phyloP scores from a whole-genome alignment of 1,139 yeast species.

The Blastobotrys arbuscula region DNA sequence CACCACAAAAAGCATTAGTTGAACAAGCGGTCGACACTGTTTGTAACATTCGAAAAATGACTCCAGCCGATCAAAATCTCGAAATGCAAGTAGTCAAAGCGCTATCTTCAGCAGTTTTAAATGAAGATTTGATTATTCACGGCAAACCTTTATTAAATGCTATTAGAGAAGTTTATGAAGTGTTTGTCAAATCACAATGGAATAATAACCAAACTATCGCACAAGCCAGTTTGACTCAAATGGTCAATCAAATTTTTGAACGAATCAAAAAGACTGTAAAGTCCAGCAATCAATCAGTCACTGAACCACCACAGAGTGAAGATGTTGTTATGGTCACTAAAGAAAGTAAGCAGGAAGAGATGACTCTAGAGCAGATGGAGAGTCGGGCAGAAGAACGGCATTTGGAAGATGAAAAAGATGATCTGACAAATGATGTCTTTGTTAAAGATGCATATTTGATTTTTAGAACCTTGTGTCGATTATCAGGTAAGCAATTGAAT shows the following conservation, averaged over 20 bases:
- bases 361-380: slow-evolving; percentile 26
- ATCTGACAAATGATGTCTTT: slow-evolving; percentile 56
- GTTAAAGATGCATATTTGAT: slow-evolving; percentile 90
- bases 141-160: slow-evolving; percentile 88
- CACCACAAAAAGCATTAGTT: slow-evolving; percentile 54
- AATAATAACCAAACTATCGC: slow-evolving; percentile 89
- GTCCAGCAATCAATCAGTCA: not conserved
- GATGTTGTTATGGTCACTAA: not conserved
- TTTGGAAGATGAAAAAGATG: slow-evolving; percentile 23
- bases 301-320: not conserved
- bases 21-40: slow-evolving; percentile 85
- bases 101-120: slow-evolving; percentile 77
- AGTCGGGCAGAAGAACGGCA: slow-evolving; percentile 14
- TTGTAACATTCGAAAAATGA: slow-evolving; percentile 79
- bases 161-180: slow-evolving; percentile 86
- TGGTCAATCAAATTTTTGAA: slow-evolving; percentile 78
- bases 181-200: slow-evolving; percentile 76
- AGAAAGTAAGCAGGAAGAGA: slow-evolving; percentile 16
- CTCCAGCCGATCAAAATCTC: slow-evolving; percentile 65
- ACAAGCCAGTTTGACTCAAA: slow-evolving; percentile 90
- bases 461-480: slow-evolving; percentile 89
- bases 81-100: slow-evolving; percentile 93
- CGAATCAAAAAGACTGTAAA: slow-evolving; percentile 43
- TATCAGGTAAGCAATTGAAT: slow-evolving; percentile 78
- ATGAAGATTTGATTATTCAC: slow-evolving; percentile 78